A percentile compares a stretch with the other conserved stretches of the same genome.
Conservation (phyloP, 2,329 filamentous ascomycete species). For the Arthrobotrys iridis region DNA sequence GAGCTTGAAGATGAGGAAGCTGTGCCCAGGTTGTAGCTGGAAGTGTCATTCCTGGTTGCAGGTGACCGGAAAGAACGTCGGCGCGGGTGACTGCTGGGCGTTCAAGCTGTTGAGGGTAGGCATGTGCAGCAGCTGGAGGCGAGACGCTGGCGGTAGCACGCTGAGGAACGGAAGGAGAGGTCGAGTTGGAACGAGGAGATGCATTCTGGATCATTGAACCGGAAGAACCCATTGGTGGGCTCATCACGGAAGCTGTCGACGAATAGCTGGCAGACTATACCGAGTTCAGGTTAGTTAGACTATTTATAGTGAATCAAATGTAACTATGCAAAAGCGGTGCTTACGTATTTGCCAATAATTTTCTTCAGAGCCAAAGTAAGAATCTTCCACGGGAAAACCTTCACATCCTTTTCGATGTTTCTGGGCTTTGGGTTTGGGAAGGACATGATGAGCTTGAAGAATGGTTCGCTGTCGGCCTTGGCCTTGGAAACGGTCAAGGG, state of each 20-base stretch:
- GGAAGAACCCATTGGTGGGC: constrained; percentile 48
- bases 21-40: constrained; percentile 44
- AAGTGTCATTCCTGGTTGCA: constrained; percentile 43
- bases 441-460: constrained; percentile 99
- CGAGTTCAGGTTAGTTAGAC: constrained; percentile 59
- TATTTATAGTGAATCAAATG: constrained; percentile 55
- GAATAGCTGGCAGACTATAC: constrained; percentile 73
- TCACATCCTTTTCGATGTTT: constrained; percentile 99
- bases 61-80: constrained; percentile 41
- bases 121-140: constrained; percentile 40
- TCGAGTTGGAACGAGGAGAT: constrained; percentile 47
- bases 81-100: constrained; percentile 48
- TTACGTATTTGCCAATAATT: constrained; percentile 95
- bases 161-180: constrained; percentile 50
- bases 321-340: constrained; percentile 60
- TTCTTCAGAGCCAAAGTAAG: constrained; percentile 89
- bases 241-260: constrained; percentile 67
- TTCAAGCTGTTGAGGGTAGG: constrained; percentile 46
- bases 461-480: constrained; percentile 90
- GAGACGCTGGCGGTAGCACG: constrained; percentile 50
- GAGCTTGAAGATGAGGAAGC: constrained; percentile 49
- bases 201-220: constrained; percentile 47
- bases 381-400: constrained; percentile 97
- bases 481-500: constrained; percentile 93
- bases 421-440: constrained; percentile 94